Percentiles rank a stretch among this genome's conserved stretches.
These are phyloP conservation scores for Magnolia changhungtana DNA, from an alignment of 164 flowering plant species.

Conservation along the genomic window DNA sequence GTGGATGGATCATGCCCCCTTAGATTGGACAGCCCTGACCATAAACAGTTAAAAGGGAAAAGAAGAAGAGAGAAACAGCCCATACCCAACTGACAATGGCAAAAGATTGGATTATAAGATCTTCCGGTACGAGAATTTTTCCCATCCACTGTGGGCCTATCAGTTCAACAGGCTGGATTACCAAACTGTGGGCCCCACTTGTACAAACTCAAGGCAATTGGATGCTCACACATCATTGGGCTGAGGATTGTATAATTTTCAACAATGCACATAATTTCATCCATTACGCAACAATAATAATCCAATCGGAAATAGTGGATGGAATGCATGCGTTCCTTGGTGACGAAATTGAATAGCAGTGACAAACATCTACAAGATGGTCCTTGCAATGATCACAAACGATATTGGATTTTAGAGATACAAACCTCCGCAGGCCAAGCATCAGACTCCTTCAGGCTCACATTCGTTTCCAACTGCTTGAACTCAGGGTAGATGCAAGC, in stretches of 20 bases:
- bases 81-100: no score
- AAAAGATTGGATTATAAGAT: background rate
- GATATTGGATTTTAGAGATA: background rate
- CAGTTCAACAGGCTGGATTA: background rate
- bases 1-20: background rate
- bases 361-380: background rate
- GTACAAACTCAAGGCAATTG: background rate
- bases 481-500: conserved; percentile 98
- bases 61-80: no score
- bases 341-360: background rate
- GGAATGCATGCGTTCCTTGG: background rate
- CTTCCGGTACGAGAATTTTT: background rate
- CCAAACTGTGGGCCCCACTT: background rate
- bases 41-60: no score
- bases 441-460: conserved; percentile 98
- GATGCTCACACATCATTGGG: no score
- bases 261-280: background rate
- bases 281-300: background rate
- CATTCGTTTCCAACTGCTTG: conserved; percentile 97
- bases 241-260: background rate
- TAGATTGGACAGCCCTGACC: no score
- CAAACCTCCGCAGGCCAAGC: conserved; percentile 99
- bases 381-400: background rate
- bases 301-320: background rate
- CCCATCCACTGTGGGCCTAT: background rate